A percentile compares a stretch with the other conserved stretches of the same genome.
phyloP scores from a whole-genome alignment of 352 stramenopile species.

The Phytophthora meadii region DNA sequence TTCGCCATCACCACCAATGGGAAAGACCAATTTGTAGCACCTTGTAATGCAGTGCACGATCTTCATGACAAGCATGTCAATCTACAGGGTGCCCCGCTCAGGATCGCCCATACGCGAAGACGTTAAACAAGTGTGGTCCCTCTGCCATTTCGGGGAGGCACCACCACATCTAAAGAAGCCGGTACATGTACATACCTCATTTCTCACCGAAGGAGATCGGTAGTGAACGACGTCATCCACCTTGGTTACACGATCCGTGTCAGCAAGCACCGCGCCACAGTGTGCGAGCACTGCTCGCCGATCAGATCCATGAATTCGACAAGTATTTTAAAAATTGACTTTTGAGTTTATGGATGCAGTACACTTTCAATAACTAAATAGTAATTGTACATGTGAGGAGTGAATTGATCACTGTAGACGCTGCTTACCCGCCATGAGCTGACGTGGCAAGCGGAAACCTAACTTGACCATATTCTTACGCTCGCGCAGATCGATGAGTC shows the following conservation, averaged over 20 bases:
- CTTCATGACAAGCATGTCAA: background rate
- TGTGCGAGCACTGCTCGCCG: background rate
- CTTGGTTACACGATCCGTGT: background rate
- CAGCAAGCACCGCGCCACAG: background rate
- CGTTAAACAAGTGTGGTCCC: background rate
- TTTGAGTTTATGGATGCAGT: slow-evolving; percentile 1
- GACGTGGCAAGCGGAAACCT: slow-evolving; percentile 14
- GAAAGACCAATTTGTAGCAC: background rate
- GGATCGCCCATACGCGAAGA: background rate
- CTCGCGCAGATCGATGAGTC: slow-evolving; percentile 63
- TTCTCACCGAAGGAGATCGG: background rate
- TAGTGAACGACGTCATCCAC: background rate
- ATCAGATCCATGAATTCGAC: background rate
- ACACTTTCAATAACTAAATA: slow-evolving; percentile 33
- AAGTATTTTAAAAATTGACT: too few species aligned
- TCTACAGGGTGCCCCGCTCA: background rate
- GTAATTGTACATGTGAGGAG: slow-evolving; percentile 19
- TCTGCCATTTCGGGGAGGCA: background rate
- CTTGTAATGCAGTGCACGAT: background rate
- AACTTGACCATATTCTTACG: slow-evolving; percentile 59
- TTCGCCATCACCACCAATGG: background rate
- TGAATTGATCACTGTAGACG: slow-evolving; percentile 9
- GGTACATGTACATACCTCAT: too few species aligned
- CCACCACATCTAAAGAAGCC: background rate
- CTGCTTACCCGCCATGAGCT: background rate